phyloP scores from a whole-genome alignment of 495 filamentous ascomycete genomes.

The Penicillium paradoxum region DNA sequence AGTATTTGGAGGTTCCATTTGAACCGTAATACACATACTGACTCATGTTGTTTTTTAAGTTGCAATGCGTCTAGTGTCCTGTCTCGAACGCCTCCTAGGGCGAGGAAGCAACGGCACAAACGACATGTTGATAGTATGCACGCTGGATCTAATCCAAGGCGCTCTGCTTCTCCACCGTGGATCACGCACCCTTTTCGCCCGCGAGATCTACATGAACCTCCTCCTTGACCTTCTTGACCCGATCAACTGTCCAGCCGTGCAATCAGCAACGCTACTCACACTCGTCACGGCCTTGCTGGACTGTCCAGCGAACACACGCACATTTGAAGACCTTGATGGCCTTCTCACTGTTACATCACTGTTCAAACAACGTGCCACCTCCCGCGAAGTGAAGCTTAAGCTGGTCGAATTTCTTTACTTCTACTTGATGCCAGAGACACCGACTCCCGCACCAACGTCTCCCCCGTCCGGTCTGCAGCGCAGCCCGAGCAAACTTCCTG shows the following conservation, averaged over 20 bases:
- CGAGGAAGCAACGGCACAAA: slow-evolving; percentile 74
- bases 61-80: slow-evolving; percentile 76
- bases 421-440: slow-evolving; percentile 91
- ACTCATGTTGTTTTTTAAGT: slow-evolving; percentile 40
- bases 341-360: slow-evolving; percentile 88
- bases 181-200: slow-evolving; percentile 77
- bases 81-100: slow-evolving; percentile 82
- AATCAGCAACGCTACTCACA: slow-evolving; percentile 81
- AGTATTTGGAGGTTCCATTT: slow-evolving; percentile 14
- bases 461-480: slow-evolving; percentile 53
- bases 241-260: slow-evolving; percentile 84
- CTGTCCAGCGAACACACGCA: slow-evolving; percentile 77
- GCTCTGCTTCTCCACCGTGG: slow-evolving; percentile 89
- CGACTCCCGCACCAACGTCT: slow-evolving; percentile 37
- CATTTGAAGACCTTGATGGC: slow-evolving; percentile 90
- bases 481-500: slow-evolving; percentile 64
- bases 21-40: neutral
- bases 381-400: slow-evolving; percentile 84
- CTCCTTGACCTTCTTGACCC: slow-evolving; percentile 93
- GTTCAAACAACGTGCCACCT: slow-evolving; percentile 79
- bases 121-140: slow-evolving; percentile 82
- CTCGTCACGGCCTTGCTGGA: slow-evolving; percentile 84
- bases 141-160: slow-evolving; percentile 87
- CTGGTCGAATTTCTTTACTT: slow-evolving; percentile 96
- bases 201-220: slow-evolving; percentile 93